phyloP scores from a whole-genome alignment of 305 asterid genomes.

The Fraxinus velutina region DNA sequence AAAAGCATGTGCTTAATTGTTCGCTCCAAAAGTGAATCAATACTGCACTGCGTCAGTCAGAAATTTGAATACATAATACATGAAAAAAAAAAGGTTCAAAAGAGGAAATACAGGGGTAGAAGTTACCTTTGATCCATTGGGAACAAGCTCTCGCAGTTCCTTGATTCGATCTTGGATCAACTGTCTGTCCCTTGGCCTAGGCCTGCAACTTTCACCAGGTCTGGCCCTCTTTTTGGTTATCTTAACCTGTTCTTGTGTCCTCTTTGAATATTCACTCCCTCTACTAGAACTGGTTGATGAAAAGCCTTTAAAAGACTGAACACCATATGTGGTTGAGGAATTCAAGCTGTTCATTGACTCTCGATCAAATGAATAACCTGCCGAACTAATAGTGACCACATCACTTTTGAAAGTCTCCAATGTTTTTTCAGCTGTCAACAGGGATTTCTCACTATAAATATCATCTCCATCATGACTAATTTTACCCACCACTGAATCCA shows the following conservation, averaged over 20 bases:
- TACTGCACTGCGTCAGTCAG: slow-evolving; percentile 75
- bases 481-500: slow-evolving; percentile 89
- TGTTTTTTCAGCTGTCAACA: slow-evolving; percentile 54
- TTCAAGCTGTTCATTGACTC: slow-evolving; percentile 62
- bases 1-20: slow-evolving; percentile 84
- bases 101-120: background rate
- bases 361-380: slow-evolving; percentile 65
- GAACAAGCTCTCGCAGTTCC: slow-evolving; percentile 89
- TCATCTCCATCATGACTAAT: slow-evolving; percentile 41
- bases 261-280: slow-evolving; percentile 64
- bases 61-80: slow-evolving; percentile 40
- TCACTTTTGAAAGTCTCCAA: slow-evolving; percentile 53
- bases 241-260: slow-evolving; percentile 50
- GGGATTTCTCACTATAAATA: slow-evolving; percentile 42
- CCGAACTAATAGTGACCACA: slow-evolving; percentile 57
- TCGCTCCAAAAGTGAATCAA: slow-evolving; percentile 88
- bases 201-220: slow-evolving; percentile 92
- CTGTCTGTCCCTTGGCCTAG: slow-evolving; percentile 95
- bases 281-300: slow-evolving; percentile 71
- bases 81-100: slow-evolving; percentile 11
- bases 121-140: slow-evolving; percentile 81
- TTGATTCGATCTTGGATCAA: slow-evolving; percentile 95
- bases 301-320: slow-evolving; percentile 51
- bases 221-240: slow-evolving; percentile 71
- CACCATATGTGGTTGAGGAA: slow-evolving; percentile 53